These are phyloP conservation scores for Orbilia brochopaga DNA, from an alignment of 2,329 filamentous ascomycete genomes.

Conservation along the genomic window DNA sequence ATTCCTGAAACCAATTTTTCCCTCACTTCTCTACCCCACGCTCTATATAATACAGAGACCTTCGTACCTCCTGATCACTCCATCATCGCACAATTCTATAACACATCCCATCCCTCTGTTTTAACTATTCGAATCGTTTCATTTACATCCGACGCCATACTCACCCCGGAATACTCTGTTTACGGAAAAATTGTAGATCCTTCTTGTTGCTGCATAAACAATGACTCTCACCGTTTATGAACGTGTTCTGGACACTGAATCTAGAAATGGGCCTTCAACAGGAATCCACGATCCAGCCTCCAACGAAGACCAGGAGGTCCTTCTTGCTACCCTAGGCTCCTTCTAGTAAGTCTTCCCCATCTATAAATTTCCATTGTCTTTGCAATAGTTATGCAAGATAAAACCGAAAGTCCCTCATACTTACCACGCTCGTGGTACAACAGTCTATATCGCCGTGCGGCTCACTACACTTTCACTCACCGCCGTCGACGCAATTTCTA, in stretches of 20 bases:
- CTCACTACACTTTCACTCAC: slow-evolving; percentile 90
- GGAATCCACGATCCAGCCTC: slow-evolving; percentile 27
- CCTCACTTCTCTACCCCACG: neutral
- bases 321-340: slow-evolving; percentile 24
- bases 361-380: neutral
- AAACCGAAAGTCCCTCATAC: too few species aligned
- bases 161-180: slow-evolving; percentile 8
- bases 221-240: neutral
- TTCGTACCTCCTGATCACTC: too few species aligned
- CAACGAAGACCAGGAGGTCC: slow-evolving; percentile 28
- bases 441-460: slow-evolving; percentile 60
- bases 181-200: slow-evolving; percentile 15
- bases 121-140: too few species aligned
- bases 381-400: too few species aligned
- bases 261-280: slow-evolving; percentile 4
- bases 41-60: neutral
- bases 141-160: neutral
- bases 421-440: neutral
- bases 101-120: too few species aligned
- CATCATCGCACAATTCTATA: too few species aligned
- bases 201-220: neutral
- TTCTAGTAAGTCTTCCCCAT: slow-evolving; percentile 29
- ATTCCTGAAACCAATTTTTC: slow-evolving; percentile 1
- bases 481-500: slow-evolving; percentile 91
- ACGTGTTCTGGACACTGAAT: slow-evolving; percentile 19